Evolutionary conservation across 257 asterid species (phyloP), one percentile per base, ranked within the genome.

Genomic region (Gentiana dahurica): DNA sequence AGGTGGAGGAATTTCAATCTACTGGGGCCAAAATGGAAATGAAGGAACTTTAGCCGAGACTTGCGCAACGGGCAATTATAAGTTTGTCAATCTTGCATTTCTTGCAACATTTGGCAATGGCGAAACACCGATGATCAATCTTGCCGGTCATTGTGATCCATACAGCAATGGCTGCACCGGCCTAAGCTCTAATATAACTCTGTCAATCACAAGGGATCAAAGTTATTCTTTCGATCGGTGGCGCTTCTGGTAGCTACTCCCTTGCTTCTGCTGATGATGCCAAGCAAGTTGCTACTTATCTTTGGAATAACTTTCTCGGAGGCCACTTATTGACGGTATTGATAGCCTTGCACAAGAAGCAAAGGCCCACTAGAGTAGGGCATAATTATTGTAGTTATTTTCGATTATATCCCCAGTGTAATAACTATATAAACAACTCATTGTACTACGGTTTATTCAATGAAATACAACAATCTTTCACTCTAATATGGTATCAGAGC

Each of bases 81-180:
- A 74, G 4, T 67, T 68, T 13, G 80, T 79, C 5, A 62, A 62
- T 58, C 6, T 82, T 34, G 79, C 79, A 24, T 79, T 81, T 58
- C 83, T 79, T 36, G 48, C 81, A 1, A 58, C 70, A 1, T 79
- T 76, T 6, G 81, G 84, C 55, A 74, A 79, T 37, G 81, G 83
- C 5, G 61, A 59, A 46, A 70, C 54, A 49, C 87, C 82, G 3
- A 64, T 66, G 71, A 58, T 77, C 47, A 80, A 79, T 65, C 62
- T 77, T 11, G 85, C 84, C 0, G 82, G 82, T 8, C 87, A 75
- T 53, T 79, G 91, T 36, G 91, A 79, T 54, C 87, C 79, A 3
- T 53, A 59, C 61, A 61, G 69, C 60, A 55, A 71, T 0, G 73
- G 73, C 3, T 79, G 84, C 71, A 65, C 66, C 1, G 15, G 47